phyloP scores from a whole-genome alignment of 2,329 filamentous ascomycete genomes.

The Claviceps fusiformis region DNA sequence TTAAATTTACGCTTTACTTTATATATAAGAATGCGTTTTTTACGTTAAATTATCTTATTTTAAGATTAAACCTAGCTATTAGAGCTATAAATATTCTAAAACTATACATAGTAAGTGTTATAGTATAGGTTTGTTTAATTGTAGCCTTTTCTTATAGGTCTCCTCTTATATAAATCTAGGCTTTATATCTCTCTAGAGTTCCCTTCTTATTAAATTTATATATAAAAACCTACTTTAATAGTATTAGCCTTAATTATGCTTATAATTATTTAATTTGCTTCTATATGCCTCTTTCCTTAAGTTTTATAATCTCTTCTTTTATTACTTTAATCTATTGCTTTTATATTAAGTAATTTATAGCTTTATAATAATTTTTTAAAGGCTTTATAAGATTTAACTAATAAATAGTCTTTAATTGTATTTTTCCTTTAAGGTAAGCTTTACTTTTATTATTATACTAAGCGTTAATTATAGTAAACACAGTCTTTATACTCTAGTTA shows the following conservation, averaged over 20 bases:
- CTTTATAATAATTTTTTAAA: neutral
- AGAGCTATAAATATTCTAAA: neutral
- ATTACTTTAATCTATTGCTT: neutral
- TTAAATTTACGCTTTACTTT: too few species aligned
- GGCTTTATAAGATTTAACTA: too few species aligned
- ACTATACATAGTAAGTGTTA: neutral
- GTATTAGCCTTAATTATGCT: neutral
- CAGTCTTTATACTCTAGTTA: too few species aligned
- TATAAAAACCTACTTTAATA: neutral
- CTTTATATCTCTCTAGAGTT: neutral
- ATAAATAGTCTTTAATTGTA: too few species aligned
- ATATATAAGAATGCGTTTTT: neutral
- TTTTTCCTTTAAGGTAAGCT: too few species aligned
- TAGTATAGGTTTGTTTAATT: neutral
- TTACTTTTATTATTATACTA: too few species aligned
- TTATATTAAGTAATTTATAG: neutral
- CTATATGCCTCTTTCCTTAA: neutral
- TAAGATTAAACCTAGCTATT: neutral
- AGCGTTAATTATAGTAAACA: too few species aligned
- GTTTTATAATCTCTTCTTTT: neutral
- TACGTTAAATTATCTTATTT: neutral
- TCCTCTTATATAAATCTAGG: neutral
- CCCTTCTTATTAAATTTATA: neutral
- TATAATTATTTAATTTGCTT: neutral
- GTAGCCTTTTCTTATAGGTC: neutral